Evolutionary conservation across 2,329 filamentous ascomycete genomes (phyloP), one percentile per base, ranked within the genome.

Genomic region (Xylogone sp.): DNA sequence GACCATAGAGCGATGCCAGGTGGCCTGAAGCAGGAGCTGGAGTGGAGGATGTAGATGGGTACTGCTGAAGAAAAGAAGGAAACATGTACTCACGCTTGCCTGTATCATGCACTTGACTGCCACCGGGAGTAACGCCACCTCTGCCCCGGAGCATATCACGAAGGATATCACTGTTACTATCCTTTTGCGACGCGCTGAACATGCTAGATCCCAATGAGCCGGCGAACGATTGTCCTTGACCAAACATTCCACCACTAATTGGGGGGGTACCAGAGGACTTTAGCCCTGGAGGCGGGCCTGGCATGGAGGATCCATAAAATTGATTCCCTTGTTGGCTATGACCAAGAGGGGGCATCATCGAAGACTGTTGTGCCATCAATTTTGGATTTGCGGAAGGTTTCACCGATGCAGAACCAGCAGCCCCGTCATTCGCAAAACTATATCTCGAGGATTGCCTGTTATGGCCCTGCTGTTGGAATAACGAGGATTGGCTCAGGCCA

Each of bases 21-120:
- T 92, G 87, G 79, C 87, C 86, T 79, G 90, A 86, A 84, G 88
- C 87, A 89, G 88, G 87, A 85, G 86, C 87, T 75, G 86, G 85
- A 76, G 86, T 87, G 71, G 87, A 89, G 77, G 83, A 86, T 77
- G 86, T 77, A 77, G 87, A 88, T 75, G 84, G 79, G 76, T 90
- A 89, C 79, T 92, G 88, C 72, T 88, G 89, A 75, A 88, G 85
- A 76, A 92, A 89, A 77, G 87, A 89, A 86, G 90, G 89, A 84
- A 92, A 88, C 80, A 90, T 87, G 80, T 88, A 96, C 91, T 96
- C 91, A 96, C 91, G 91, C 90, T 96, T 96, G 84, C 85, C 86
- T 73, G 85, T 81, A 76, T 96, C 91, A 74, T 88, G 86, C 70
- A 81, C 79, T 73, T 90, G 87, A 70, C 79, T 81, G 69, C 81